Evolutionary conservation across 2,329 filamentous ascomycete species (phyloP).

Genomic region (Colletotrichum destructivum): DNA sequence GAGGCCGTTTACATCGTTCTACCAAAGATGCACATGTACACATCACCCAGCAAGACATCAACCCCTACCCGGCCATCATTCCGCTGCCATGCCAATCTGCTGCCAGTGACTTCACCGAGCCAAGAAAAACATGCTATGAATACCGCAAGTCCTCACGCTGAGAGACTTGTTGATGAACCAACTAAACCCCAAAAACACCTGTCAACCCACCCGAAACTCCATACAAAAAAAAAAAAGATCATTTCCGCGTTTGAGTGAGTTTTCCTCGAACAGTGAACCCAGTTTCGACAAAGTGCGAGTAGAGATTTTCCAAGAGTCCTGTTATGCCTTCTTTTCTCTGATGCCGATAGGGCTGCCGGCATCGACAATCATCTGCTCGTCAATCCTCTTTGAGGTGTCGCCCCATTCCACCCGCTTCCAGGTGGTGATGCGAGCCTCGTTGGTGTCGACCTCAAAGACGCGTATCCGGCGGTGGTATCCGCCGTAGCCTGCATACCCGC

Average conservation of each 20-base stretch:
- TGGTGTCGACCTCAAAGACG: conserved; percentile 94
- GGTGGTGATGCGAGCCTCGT: conserved; percentile 88
- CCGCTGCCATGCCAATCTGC: conserved; percentile 14
- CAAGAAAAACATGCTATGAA: conserved; percentile 28
- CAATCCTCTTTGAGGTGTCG: conserved; percentile 66
- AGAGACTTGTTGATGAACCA: conserved; percentile 16
- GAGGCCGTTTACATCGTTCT: conserved; percentile 8
- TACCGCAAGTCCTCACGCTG: conserved; percentile 4
- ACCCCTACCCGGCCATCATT: background rate
- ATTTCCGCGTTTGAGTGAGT: conserved; percentile 10
- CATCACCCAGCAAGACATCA: conserved; percentile 12
- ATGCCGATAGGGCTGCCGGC: conserved; percentile 62
- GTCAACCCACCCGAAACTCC: conserved; percentile 30
- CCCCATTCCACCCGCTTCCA: conserved; percentile 90
- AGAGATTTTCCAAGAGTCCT: background rate
- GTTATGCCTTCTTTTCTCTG: conserved; percentile 12
- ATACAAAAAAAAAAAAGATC: too few relatives aligned
- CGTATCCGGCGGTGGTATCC: conserved; percentile 87
- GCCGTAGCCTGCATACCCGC: conserved; percentile 93
- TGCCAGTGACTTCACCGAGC: conserved; percentile 13
- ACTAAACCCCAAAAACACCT: conserved; percentile 27
- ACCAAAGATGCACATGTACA: conserved; percentile 18
- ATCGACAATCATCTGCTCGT: conserved; percentile 78
- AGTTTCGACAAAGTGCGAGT: background rate
- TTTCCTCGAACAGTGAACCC: background rate